Evolutionary conservation across 2,329 filamentous ascomycete species (phyloP).

Genomic region (Fusarium udum): DNA sequence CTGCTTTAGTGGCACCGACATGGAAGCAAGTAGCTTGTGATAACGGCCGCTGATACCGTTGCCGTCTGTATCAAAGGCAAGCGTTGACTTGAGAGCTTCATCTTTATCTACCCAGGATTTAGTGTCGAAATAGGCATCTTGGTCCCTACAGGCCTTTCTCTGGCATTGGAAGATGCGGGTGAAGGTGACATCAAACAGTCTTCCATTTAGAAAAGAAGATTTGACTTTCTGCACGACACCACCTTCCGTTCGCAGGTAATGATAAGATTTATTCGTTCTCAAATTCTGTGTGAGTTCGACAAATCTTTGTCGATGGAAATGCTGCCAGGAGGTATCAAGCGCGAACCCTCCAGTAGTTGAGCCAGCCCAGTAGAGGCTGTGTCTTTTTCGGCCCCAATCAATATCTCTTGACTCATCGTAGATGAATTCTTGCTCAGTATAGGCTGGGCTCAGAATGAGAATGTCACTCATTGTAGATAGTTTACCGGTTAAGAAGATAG

Average conservation of each 20-base stretch:
- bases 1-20: slow-evolving; percentile 59
- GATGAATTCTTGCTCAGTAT: slow-evolving; percentile 51
- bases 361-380: slow-evolving; percentile 66
- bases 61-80: slow-evolving; percentile 64
- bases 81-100: slow-evolving; percentile 48
- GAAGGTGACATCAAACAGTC: slow-evolving; percentile 44
- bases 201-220: neutral
- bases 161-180: slow-evolving; percentile 57
- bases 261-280: neutral
- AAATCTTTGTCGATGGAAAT: neutral
- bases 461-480: slow-evolving; percentile 61
- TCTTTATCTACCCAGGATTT: slow-evolving; percentile 47
- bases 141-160: slow-evolving; percentile 46
- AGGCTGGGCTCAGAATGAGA: slow-evolving; percentile 60
- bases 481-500: slow-evolving; percentile 57
- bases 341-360: slow-evolving; percentile 61
- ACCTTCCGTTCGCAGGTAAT: neutral
- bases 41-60: slow-evolving; percentile 65
- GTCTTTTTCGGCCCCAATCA: slow-evolving; percentile 59
- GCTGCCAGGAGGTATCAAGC: slow-evolving; percentile 51
- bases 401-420: slow-evolving; percentile 55
- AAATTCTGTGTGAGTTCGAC: neutral
- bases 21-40: slow-evolving; percentile 59
- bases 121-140: slow-evolving; percentile 45
- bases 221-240: neutral